A percentile compares a stretch with the other conserved stretches of the same genome.
Conservation (phyloP, 2,329 filamentous ascomycete genomes). For the Periconia macrospinosa region DNA sequence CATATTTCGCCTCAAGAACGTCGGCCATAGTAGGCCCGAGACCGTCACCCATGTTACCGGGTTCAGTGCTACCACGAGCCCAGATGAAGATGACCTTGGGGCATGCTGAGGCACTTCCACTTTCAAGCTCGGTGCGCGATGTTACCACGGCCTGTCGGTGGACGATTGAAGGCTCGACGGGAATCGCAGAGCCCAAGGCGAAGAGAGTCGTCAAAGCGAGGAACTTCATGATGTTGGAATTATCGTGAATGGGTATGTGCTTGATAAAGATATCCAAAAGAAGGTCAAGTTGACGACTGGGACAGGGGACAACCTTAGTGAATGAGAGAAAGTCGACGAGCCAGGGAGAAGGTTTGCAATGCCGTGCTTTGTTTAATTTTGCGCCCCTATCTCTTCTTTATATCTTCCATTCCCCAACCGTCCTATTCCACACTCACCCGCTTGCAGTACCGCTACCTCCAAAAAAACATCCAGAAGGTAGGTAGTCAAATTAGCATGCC, state of each 20-base stretch:
- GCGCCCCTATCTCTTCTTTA: background rate
- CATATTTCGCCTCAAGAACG: slow-evolving; percentile 25
- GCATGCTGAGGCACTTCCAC: slow-evolving; percentile 18
- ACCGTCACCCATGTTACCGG: slow-evolving; percentile 29
- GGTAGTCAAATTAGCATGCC: background rate
- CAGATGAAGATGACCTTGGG: slow-evolving; percentile 33
- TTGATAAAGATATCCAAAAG: background rate
- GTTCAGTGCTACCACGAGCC: slow-evolving; percentile 26
- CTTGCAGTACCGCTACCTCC: background rate
- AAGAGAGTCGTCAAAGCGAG: slow-evolving; percentile 15
- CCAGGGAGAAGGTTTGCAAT: background rate
- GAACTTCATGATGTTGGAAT: slow-evolving; percentile 20
- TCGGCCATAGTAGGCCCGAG: slow-evolving; percentile 22
- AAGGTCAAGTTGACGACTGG: background rate
- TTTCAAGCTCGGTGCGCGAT: slow-evolving; percentile 25
- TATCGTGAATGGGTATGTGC: background rate
- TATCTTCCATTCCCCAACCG: background rate
- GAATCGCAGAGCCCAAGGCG: background rate
- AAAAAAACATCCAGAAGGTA: background rate
- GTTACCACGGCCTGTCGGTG: slow-evolving; percentile 13
- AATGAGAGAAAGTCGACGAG: background rate
- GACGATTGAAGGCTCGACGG: slow-evolving; percentile 14
- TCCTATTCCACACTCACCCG: background rate
- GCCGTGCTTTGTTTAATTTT: background rate
- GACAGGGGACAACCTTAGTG: too few relatives aligned